phyloP scores from a whole-genome alignment of 2,329 filamentous ascomycete species.

The Aspergillus latus region DNA sequence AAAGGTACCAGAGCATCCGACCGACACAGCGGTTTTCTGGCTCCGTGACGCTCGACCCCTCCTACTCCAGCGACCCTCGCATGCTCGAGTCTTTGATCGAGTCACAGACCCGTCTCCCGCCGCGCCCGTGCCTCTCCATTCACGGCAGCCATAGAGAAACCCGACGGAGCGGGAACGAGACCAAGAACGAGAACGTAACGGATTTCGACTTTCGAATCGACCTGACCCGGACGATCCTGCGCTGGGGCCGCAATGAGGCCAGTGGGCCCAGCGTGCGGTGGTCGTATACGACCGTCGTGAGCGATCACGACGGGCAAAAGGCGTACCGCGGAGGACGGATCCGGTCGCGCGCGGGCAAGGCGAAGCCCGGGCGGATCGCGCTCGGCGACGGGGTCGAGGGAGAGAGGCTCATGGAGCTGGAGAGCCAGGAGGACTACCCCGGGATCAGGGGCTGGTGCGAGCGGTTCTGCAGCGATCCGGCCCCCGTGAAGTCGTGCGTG shows the following conservation, averaged over 20 bases:
- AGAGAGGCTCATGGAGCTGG: conserved; percentile 11
- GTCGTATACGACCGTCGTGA: conserved; percentile 20
- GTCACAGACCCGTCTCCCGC: conserved; percentile 42
- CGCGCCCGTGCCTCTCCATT: conserved; percentile 55
- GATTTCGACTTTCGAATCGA: conserved; percentile 35
- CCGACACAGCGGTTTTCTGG: background rate
- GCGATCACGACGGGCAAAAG: conserved; percentile 25
- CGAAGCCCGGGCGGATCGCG: background rate
- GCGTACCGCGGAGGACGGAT: conserved; percentile 28
- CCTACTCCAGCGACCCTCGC: conserved; percentile 11
- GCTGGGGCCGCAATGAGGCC: conserved; percentile 4
- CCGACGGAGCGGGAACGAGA: conserved; percentile 14
- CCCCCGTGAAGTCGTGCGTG: conserved; percentile 39
- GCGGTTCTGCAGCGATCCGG: conserved; percentile 37
- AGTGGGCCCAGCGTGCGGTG: conserved; percentile 16
- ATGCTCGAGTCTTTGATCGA: conserved; percentile 48
- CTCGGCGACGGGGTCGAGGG: conserved; percentile 1
- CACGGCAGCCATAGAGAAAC: conserved; percentile 55
- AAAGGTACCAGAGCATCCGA: conserved; percentile 11
- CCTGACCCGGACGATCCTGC: conserved; percentile 12
- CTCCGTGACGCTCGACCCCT: conserved; percentile 11
- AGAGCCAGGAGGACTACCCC: conserved; percentile 17
- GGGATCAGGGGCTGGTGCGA: conserved; percentile 34
- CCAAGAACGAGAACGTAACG: conserved; percentile 27
- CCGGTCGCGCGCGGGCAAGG: conserved; percentile 2